Evolutionary conservation across 768 basidiomycete species (phyloP).

Genomic region (Termitomyces eurrhizus): DNA sequence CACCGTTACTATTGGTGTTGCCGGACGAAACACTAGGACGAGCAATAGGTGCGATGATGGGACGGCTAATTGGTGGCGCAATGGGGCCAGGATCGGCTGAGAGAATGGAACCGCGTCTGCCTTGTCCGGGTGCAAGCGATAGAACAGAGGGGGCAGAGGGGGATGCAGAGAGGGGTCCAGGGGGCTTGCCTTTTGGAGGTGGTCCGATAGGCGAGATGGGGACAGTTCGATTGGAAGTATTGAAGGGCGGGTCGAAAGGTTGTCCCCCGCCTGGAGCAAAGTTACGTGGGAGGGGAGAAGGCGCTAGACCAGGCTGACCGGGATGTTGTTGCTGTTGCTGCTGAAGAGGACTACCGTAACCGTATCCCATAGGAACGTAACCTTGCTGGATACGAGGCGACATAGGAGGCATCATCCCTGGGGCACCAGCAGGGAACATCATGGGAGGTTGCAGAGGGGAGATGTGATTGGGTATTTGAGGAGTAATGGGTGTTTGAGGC

Average conservation of each 20-base stretch:
- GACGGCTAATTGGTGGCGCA: conserved; percentile 40
- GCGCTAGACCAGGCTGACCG: conserved; percentile 37
- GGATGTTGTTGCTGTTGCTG: conserved; percentile 27
- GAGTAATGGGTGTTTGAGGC: conserved; percentile 47
- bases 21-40: conserved; percentile 41
- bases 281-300: conserved; percentile 50
- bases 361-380: conserved; percentile 49
- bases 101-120: conserved; percentile 41
- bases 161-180: conserved; percentile 22
- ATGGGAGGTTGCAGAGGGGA: conserved; percentile 37
- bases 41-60: conserved; percentile 57
- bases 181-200: conserved; percentile 44
- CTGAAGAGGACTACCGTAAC: conserved; percentile 45
- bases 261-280: conserved; percentile 44
- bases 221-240: conserved; percentile 30
- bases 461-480: conserved; percentile 41
- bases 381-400: conserved; percentile 54
- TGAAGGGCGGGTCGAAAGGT: conserved; percentile 51
- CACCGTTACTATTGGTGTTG: conserved; percentile 31
- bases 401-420: conserved; percentile 42
- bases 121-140: conserved; percentile 43
- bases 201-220: conserved; percentile 52
- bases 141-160: conserved; percentile 33
- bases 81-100: conserved; percentile 56
- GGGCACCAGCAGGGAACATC: conserved; percentile 39